Base-by-base conservation (phyloP, 768 basidiomycete species). In the Kwoniella botswanensis region DNA sequence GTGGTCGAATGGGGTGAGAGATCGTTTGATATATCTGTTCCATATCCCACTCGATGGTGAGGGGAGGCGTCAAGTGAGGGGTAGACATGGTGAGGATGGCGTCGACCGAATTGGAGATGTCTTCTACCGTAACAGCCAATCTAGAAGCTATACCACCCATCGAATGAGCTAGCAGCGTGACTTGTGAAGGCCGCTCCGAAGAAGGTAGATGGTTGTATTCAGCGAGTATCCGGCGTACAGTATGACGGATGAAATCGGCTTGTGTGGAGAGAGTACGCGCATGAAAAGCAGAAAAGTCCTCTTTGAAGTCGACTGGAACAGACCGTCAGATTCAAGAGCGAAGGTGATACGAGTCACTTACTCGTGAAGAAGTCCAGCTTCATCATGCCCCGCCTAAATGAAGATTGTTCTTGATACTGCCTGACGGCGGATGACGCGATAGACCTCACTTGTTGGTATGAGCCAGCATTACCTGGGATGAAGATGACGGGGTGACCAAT, bases 381-480 rank as follows among this genome's bases (percentile, higher is more conserved):
- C 68, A 56, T 56, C 3, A 42, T 55, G 22, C 44, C 71, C 22
- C 5, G 56, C 10, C 52, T 63, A 17, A 67, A 73, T 9, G 41
- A 4, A 0, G 92, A 93, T 26, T 87, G 86, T 15, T 87, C 84
- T 78, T 88, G 93, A 79, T 88, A 94, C 75, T 95, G 93, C 62
- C 92, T 87, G 0, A 91, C 86, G 5, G 94, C 93, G 11, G 93
- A 94, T 13, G 93, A 94, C 4, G 96, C 96, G 75, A 98, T 94
- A 13, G 93, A 95, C 73, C 97, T 90, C 58, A 93, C 92, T 86
- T 98, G 97, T 74, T 89, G 90, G 43, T 92, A 94, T 2, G 93
- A 95, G 5, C 97, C 97, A 24, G 96, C 96, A 82, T 98, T 98
- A 9, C 97, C 97, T 1, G 97, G 97, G 54, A 98, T 91, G 85